Percentiles rank a stretch among this genome's conserved stretches.
phyloP scores from a whole-genome alignment of 805 yeast species.

The Wickerhamomyces queroliae region DNA sequence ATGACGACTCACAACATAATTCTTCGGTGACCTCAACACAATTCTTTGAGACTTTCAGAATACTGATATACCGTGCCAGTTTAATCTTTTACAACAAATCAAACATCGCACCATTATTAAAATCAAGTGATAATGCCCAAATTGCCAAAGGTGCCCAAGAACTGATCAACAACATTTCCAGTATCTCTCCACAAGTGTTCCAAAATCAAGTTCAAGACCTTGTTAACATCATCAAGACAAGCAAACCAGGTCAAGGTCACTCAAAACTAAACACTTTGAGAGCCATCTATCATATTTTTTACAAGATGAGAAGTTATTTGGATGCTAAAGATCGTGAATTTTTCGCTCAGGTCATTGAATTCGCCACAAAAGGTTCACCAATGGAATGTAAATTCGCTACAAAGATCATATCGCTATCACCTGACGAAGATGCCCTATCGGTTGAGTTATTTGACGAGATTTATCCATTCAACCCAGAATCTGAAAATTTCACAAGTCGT shows the following conservation, averaged over 20 bases:
- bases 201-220: constrained; percentile 52
- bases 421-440: constrained; percentile 34
- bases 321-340: constrained; percentile 38
- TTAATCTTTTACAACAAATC: constrained; percentile 59
- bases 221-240: constrained; percentile 30
- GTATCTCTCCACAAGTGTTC: constrained; percentile 56
- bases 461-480: constrained; percentile 43
- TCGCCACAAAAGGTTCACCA: constrained; percentile 50
- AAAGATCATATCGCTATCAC: constrained; percentile 46
- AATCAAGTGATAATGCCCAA: constrained; percentile 26
- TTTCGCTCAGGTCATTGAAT: constrained; percentile 35
- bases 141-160: constrained; percentile 38
- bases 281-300: constrained; percentile 54
- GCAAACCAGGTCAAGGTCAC: constrained; percentile 17
- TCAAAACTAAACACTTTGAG: constrained; percentile 35
- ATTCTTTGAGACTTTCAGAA: constrained; percentile 46
- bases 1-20: too few relatives aligned
- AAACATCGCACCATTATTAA: constrained; percentile 51
- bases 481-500: constrained; percentile 43
- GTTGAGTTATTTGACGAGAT: constrained; percentile 33
- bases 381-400: constrained; percentile 60
- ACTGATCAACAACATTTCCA: constrained; percentile 53
- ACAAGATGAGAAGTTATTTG: constrained; percentile 41
- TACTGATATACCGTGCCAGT: constrained; percentile 58
- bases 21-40: too few relatives aligned